These are phyloP conservation scores for Diaporthe humulicola DNA, from an alignment of 2,329 filamentous ascomycete species.

Conservation along the genomic window DNA sequence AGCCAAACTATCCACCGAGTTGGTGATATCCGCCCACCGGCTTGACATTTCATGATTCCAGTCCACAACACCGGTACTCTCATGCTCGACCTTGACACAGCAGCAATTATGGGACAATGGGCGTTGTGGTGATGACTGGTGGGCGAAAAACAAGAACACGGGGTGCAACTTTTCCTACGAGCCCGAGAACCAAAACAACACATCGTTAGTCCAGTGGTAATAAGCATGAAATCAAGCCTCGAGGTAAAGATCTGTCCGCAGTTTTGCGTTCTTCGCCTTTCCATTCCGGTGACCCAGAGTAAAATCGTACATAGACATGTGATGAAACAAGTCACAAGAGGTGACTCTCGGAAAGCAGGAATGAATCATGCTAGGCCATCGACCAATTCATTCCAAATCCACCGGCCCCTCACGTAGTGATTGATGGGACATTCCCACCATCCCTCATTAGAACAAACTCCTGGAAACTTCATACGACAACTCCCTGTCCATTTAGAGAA, in stretches of 20 bases:
- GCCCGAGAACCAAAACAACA: slow-evolving; percentile 5
- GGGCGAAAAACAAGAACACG: neutral
- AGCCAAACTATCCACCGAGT: neutral
- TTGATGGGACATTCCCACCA: slow-evolving; percentile 19
- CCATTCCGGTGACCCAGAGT: slow-evolving; percentile 31
- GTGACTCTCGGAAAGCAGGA: slow-evolving; percentile 32
- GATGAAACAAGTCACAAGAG: slow-evolving; percentile 34
- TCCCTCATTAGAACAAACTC: slow-evolving; percentile 31
- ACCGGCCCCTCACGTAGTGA: slow-evolving; percentile 6
- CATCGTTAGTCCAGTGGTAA: neutral
- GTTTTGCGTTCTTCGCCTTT: slow-evolving; percentile 30
- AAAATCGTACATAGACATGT: slow-evolving; percentile 37
- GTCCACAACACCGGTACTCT: neutral
- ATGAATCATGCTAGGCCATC: slow-evolving; percentile 26
- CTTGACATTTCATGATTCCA: too few species aligned
- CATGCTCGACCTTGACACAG: neutral
- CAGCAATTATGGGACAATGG: neutral
- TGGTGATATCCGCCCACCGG: neutral
- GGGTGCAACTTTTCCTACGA: slow-evolving; percentile 4
- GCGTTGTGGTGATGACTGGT: neutral
- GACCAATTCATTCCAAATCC: slow-evolving; percentile 22
- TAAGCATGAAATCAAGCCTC: slow-evolving; percentile 9
- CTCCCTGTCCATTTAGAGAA: slow-evolving; percentile 14
- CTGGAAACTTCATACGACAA: slow-evolving; percentile 23
- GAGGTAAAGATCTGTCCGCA: slow-evolving; percentile 23